Evolutionary conservation across 139 green algal genomes (phyloP).

Genomic region (Micromonas pusilla): DNA sequence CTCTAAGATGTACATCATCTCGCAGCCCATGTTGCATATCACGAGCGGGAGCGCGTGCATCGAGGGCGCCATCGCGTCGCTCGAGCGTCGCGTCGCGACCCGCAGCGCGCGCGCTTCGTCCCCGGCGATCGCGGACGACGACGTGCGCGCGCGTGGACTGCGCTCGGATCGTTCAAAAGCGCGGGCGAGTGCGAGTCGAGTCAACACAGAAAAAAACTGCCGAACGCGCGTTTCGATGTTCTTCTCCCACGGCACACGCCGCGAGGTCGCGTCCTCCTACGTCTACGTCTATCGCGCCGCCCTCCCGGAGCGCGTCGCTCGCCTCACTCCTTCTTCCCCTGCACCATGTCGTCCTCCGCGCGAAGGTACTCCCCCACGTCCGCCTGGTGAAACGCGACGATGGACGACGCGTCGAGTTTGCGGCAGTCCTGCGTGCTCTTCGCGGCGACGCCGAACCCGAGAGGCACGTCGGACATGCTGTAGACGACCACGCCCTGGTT

Average conservation of each 20-base stretch:
- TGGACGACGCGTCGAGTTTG: conserved; percentile 75
- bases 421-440: conserved; percentile 88
- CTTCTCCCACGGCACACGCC: too few relatives aligned
- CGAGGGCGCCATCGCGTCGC: conserved; percentile 25
- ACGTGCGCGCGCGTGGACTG: too few relatives aligned
- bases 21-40: conserved; percentile 54
- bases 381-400: conserved; percentile 90
- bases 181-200: too few relatives aligned
- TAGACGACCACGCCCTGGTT: conserved; percentile 53
- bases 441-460: conserved; percentile 91
- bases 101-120: too few relatives aligned
- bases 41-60: conserved; percentile 47
- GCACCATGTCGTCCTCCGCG: conserved; percentile 50
- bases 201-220: too few relatives aligned
- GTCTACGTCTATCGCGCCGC: too few relatives aligned
- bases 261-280: too few relatives aligned
- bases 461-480: conserved; percentile 85
- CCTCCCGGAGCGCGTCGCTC: too few relatives aligned
- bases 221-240: too few relatives aligned
- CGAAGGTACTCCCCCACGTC: conserved; percentile 84
- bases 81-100: too few relatives aligned
- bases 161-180: too few relatives aligned
- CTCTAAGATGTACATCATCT: conserved; percentile 74
- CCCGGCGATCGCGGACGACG: too few relatives aligned
- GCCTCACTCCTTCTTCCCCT: conserved; percentile 23